Evolutionary conservation across 2,329 filamentous ascomycete genomes (phyloP).

Genomic region (Colletotrichum higginsianum): DNA sequence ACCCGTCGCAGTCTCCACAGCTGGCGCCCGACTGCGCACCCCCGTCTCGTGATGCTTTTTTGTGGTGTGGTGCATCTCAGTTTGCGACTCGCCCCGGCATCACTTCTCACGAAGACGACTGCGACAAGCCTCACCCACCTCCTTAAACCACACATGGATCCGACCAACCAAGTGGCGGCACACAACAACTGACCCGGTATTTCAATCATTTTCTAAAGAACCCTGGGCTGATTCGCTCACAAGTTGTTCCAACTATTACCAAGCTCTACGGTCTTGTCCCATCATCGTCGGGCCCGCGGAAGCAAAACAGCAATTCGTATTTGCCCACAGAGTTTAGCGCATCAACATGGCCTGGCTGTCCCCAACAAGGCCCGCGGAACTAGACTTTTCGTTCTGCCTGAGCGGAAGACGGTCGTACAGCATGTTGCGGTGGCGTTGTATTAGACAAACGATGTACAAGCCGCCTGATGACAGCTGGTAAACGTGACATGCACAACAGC

Average conservation of each 20-base stretch:
- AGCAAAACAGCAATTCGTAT: not conserved
- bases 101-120: slow-evolving; percentile 15
- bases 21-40: slow-evolving; percentile 10
- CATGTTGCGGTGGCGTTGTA: not conserved
- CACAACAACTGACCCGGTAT: slow-evolving; percentile 20
- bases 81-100: slow-evolving; percentile 9
- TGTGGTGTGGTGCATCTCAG: not conserved
- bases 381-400: not conserved
- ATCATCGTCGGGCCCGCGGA: not conserved
- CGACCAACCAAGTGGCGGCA: slow-evolving; percentile 16
- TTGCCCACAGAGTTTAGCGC: not conserved
- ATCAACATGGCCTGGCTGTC: not conserved
- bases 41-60: slow-evolving; percentile 9
- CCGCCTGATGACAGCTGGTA: not conserved
- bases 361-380: not conserved
- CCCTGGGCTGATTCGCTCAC: slow-evolving; percentile 12
- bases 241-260: not conserved
- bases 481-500: not conserved
- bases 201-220: slow-evolving; percentile 16
- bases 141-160: not conserved
- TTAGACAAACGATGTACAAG: not conserved
- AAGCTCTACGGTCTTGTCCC: slow-evolving; percentile 5
- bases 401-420: not conserved
- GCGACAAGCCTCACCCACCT: not conserved
- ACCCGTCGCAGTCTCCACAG: slow-evolving; percentile 27